phyloP scores from a whole-genome alignment of 129 eudicot genomes.

The Artemisia argyi region DNA sequence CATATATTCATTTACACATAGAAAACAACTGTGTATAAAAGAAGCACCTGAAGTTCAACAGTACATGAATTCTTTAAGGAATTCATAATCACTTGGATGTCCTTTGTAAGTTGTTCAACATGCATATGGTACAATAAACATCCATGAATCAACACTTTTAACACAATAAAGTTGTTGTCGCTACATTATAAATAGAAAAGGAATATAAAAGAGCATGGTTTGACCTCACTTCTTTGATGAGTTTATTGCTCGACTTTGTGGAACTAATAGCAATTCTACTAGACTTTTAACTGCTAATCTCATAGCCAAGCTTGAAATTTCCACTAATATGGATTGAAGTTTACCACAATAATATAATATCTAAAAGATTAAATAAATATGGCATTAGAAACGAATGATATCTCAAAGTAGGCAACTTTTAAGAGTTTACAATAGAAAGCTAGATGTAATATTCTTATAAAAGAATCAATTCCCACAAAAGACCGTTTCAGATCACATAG shows the following conservation, averaged over 20 bases:
- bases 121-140: constrained; percentile 35
- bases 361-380: not conserved
- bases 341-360: not conserved
- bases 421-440: too few relatives aligned
- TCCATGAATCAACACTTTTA: not conserved
- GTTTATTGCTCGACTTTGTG: too few relatives aligned
- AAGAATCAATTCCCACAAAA: too few relatives aligned
- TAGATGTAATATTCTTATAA: too few relatives aligned
- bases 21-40: not conserved
- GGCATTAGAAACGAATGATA: too few relatives aligned
- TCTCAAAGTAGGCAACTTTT: too few relatives aligned
- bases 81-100: constrained; percentile 45
- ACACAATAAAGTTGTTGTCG: not conserved
- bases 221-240: not conserved
- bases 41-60: constrained; percentile 65
- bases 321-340: too few relatives aligned
- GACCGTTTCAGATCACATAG: too few relatives aligned
- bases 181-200: not conserved
- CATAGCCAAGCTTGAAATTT: too few relatives aligned
- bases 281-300: too few relatives aligned
- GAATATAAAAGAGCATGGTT: not conserved
- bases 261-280: too few relatives aligned
- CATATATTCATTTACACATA: not conserved
- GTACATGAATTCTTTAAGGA: constrained; percentile 42
- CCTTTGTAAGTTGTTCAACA: constrained; percentile 50